A percentile compares a stretch with the other conserved stretches of the same genome.
Conservation (phyloP, 371 early-diverging fungal species). For the Mucor racemosus region DNA sequence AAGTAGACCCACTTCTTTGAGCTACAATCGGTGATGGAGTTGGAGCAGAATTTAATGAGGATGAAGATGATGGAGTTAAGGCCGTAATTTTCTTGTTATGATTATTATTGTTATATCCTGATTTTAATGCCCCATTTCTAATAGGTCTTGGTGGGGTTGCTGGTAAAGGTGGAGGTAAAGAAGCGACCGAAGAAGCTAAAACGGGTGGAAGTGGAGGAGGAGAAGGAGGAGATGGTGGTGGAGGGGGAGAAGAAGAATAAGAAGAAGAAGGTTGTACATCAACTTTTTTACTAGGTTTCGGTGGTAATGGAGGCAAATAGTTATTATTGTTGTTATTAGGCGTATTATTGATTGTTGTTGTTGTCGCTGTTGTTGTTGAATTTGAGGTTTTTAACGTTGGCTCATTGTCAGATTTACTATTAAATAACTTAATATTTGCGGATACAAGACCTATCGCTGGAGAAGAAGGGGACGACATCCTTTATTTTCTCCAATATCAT, state of each 20-base stretch:
- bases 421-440: conserved; percentile 32
- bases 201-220: conserved; percentile 31
- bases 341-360: conserved; percentile 4
- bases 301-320: conserved; percentile 18
- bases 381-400: not conserved
- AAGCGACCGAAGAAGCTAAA: conserved; percentile 13
- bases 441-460: conserved; percentile 29
- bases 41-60: not conserved
- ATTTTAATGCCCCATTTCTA: not conserved
- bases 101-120: not conserved
- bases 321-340: not conserved
- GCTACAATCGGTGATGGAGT: conserved; percentile 21
- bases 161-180: conserved; percentile 31
- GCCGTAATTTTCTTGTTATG: not conserved
- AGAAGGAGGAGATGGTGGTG: conserved; percentile 35
- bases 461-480: conserved; percentile 28
- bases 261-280: conserved; percentile 23
- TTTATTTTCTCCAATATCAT: conserved; percentile 19
- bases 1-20: conserved; percentile 42
- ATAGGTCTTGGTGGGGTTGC: conserved; percentile 31
- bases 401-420: conserved; percentile 29
- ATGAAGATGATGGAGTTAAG: not conserved
- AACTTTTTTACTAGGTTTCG: conserved; percentile 21
- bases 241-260: conserved; percentile 26
- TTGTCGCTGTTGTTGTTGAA: not conserved